These are phyloP conservation scores for Sclerotiophoma versabilis DNA, from an alignment of 2,329 filamentous ascomycete genomes.

Conservation along the genomic window DNA sequence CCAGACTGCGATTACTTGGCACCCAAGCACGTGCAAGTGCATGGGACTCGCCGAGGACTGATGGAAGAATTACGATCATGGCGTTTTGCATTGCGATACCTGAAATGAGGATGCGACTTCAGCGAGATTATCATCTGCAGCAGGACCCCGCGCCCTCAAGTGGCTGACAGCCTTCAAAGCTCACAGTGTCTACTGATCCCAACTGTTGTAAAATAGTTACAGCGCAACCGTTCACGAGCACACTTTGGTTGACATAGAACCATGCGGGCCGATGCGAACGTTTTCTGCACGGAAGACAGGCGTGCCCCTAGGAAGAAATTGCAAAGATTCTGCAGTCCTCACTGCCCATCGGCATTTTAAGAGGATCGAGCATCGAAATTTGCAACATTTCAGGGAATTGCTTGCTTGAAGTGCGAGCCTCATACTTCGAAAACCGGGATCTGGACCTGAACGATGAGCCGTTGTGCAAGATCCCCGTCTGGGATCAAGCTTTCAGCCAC, in stretches of 20 bases:
- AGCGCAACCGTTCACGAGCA: conserved; percentile 6
- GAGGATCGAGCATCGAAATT: conserved; percentile 17
- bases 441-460: conserved; percentile 31
- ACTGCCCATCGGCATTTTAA: conserved; percentile 8
- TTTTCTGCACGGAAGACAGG: not conserved
- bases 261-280: conserved; percentile 16
- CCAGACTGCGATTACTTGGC: conserved; percentile 12
- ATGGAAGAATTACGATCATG: conserved; percentile 8
- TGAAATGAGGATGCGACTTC: conserved; percentile 5
- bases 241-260: conserved; percentile 5
- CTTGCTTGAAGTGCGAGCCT: conserved; percentile 14
- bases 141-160: not conserved
- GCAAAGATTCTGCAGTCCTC: conserved; percentile 19
- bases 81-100: not conserved
- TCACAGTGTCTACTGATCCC: not conserved
- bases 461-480: conserved; percentile 36
- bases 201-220: not conserved
- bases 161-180: not conserved
- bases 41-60: conserved; percentile 5
- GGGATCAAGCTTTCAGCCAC: conserved; percentile 33
- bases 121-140: conserved; percentile 13
- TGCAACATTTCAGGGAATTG: conserved; percentile 16
- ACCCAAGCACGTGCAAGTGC: conserved; percentile 8
- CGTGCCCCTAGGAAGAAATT: conserved; percentile 9
- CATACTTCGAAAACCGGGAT: conserved; percentile 20